These are phyloP conservation scores for Leersia perrieri DNA, from an alignment of 176 grass and related monocot genomes.

Conservation along the genomic window DNA sequence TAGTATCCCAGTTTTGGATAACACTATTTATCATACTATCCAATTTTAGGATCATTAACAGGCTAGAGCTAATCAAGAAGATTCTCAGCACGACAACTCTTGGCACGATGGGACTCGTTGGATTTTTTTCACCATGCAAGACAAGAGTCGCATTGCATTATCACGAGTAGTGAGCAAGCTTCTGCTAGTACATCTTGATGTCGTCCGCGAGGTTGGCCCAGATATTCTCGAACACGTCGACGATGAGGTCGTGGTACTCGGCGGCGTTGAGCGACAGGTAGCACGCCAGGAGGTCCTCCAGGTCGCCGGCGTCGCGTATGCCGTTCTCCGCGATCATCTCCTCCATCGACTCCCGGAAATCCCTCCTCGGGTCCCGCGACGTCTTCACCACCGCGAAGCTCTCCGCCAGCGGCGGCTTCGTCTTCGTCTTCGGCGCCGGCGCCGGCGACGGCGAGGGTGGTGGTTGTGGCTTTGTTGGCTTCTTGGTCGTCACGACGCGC, in stretches of 20 bases:
- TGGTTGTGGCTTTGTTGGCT: constrained; percentile 17
- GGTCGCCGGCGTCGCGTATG: constrained; percentile 62
- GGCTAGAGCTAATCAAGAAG: constrained; percentile 11
- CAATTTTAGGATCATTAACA: constrained; percentile 40
- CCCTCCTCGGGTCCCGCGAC: constrained; percentile 65
- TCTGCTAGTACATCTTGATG: constrained; percentile 49
- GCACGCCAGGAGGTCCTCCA: constrained; percentile 94
- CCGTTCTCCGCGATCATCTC: constrained; percentile 89
- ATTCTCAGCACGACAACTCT: background rate
- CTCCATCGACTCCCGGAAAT: constrained; percentile 93
- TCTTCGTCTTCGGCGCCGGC: background rate
- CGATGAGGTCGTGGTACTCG: constrained; percentile 88
- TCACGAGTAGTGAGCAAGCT: background rate
- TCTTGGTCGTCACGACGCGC: constrained; percentile 35
- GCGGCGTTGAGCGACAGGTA: constrained; percentile 84
- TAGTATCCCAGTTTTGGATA: constrained; percentile 14
- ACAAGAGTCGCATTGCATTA: background rate
- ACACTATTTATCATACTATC: constrained; percentile 16
- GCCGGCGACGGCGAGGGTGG: background rate
- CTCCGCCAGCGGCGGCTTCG: constrained; percentile 33
- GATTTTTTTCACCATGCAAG: constrained; percentile 33
- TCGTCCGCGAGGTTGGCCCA: constrained; percentile 60
- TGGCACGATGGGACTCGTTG: constrained; percentile 1
- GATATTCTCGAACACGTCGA: constrained; percentile 80
- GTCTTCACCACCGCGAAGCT: constrained; percentile 80